phyloP scores from a whole-genome alignment of 192 early-diverging fungal species.

The Cladochytrium replicatum region DNA sequence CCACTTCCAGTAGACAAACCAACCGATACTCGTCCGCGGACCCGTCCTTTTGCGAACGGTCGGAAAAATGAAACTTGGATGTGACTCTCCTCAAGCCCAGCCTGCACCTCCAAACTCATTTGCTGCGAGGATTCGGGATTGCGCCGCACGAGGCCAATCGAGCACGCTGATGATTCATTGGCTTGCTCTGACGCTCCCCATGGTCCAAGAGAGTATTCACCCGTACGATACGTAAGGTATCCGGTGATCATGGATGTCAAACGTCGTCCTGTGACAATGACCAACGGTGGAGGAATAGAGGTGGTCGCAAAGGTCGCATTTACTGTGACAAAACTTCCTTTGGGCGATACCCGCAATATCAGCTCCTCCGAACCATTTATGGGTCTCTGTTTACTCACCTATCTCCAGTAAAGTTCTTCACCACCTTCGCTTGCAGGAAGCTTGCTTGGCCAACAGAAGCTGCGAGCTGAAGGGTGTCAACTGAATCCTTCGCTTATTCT shows the following conservation, averaged over 20 bases:
- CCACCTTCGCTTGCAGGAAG: slow-evolving; percentile 42
- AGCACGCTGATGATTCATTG: slow-evolving; percentile 14
- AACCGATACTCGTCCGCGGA: slow-evolving; percentile 21
- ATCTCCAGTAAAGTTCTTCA: slow-evolving; percentile 49
- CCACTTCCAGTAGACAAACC: slow-evolving; percentile 27
- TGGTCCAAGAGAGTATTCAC: slow-evolving; percentile 54
- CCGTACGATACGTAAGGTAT: slow-evolving; percentile 66
- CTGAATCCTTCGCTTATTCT: neutral
- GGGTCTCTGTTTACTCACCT: slow-evolving; percentile 16
- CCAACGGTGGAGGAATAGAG: slow-evolving; percentile 54
- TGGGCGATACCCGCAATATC: slow-evolving; percentile 4
- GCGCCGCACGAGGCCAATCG: slow-evolving; percentile 24
- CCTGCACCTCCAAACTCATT: slow-evolving; percentile 25
- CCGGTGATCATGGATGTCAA: slow-evolving; percentile 58
- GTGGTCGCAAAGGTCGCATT: slow-evolving; percentile 40
- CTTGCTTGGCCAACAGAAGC: slow-evolving; percentile 47
- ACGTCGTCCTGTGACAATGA: slow-evolving; percentile 50
- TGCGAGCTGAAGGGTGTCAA: slow-evolving; percentile 19
- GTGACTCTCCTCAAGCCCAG: slow-evolving; percentile 23
- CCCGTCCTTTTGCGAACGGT: slow-evolving; percentile 15
- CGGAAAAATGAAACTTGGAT: slow-evolving; percentile 21
- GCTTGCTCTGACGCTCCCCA: slow-evolving; percentile 45
- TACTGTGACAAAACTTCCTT: slow-evolving; percentile 56
- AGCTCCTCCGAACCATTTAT: slow-evolving; percentile 12
- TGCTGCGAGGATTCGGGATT: slow-evolving; percentile 8